Percentiles rank a stretch among this genome's conserved stretches.
These are phyloP conservation scores for Monosporozyma yasuniensis DNA, from an alignment of 805 yeast species.

Conservation along the genomic window DNA sequence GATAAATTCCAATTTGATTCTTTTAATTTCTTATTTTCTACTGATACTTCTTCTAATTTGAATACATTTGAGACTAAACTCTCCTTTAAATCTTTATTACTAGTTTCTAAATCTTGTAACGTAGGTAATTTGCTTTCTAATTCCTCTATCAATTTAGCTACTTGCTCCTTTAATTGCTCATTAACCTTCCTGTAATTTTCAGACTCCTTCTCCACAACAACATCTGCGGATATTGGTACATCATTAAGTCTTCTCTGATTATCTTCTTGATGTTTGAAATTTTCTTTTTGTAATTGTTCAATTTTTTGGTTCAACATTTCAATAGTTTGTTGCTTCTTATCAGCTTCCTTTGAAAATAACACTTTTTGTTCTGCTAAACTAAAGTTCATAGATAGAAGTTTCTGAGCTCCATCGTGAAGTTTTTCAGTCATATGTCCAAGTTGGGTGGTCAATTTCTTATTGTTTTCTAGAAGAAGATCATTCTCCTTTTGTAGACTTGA, in stretches of 20 bases:
- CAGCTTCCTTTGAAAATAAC: not conserved
- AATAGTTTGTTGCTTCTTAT: not conserved
- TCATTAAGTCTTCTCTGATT: not conserved
- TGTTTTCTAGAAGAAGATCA: not conserved
- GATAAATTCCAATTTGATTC: constrained; percentile 16
- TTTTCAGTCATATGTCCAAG: not conserved
- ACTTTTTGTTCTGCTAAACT: not conserved
- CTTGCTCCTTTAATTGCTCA: constrained; percentile 49
- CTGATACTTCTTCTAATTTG: constrained; percentile 26
- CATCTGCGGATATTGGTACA: not conserved
- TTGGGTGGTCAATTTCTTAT: not conserved
- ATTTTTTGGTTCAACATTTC: not conserved
- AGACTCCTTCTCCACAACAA: no score
- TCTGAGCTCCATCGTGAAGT: not conserved
- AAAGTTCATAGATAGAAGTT: not conserved
- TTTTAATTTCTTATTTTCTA: constrained; percentile 37
- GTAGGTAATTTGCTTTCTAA: constrained; percentile 72
- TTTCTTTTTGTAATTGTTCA: not conserved
- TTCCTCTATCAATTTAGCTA: constrained; percentile 64
- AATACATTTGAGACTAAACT: not conserved
- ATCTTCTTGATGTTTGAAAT: not conserved
- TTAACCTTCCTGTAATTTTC: not conserved
- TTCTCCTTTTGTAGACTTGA: not conserved
- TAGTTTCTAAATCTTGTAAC: constrained; percentile 55
- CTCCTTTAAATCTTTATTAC: constrained; percentile 45